Conservation (phyloP, 495 filamentous ascomycete genomes). For the Astrothelium subdiscretum region DNA sequence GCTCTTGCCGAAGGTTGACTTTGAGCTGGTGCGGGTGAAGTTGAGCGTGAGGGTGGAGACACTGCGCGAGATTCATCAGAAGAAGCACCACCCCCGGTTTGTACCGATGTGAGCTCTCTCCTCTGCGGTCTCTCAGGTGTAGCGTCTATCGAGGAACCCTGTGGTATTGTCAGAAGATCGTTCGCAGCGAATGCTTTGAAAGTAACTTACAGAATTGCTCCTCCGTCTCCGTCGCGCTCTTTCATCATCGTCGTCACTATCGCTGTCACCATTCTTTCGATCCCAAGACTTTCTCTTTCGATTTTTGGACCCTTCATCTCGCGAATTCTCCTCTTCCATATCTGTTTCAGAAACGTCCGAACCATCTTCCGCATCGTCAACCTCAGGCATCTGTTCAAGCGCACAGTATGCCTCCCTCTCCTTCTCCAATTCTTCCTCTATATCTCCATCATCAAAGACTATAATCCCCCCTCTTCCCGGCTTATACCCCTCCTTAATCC, state of each 20-base stretch:
- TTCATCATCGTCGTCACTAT: slow-evolving; percentile 53
- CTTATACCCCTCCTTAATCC: slow-evolving; percentile 56
- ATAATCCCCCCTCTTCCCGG: slow-evolving; percentile 74
- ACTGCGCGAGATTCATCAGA: slow-evolving; percentile 34
- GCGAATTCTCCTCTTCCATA: slow-evolving; percentile 34
- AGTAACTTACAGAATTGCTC: slow-evolving; percentile 66
- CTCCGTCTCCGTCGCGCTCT: slow-evolving; percentile 66
- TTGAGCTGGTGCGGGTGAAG: slow-evolving; percentile 44
- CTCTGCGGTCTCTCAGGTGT: slow-evolving; percentile 31
- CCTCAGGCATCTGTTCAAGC: slow-evolving; percentile 77
- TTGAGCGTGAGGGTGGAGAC: slow-evolving; percentile 39
- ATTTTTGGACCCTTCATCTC: slow-evolving; percentile 20
- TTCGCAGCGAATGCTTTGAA: not conserved
- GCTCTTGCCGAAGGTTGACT: slow-evolving; percentile 50
- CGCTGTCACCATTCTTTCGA: slow-evolving; percentile 52
- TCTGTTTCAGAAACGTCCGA: slow-evolving; percentile 19
- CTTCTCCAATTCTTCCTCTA: slow-evolving; percentile 66
- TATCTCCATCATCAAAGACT: slow-evolving; percentile 93
- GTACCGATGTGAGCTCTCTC: not conserved
- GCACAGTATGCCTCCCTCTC: slow-evolving; percentile 75
- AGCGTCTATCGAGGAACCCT: slow-evolving; percentile 50
- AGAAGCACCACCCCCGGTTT: slow-evolving; percentile 15
- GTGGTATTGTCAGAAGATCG: not conserved
- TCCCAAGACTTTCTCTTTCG: slow-evolving; percentile 77
- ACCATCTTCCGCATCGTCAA: slow-evolving; percentile 59